These are phyloP conservation scores for Exophiala lecanii-corni DNA, from an alignment of 2,329 filamentous ascomycete genomes.

Conservation along the genomic window DNA sequence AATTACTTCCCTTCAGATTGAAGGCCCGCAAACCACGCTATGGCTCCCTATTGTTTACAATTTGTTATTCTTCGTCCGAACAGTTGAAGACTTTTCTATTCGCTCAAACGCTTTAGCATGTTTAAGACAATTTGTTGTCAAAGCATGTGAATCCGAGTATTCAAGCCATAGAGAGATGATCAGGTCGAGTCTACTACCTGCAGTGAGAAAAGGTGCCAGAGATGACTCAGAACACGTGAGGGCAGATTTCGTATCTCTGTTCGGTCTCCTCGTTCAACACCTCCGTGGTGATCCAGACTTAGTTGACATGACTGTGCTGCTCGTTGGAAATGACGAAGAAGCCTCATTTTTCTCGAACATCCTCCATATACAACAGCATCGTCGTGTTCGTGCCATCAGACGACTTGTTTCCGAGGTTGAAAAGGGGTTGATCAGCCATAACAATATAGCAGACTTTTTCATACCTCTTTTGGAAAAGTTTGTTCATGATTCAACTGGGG, in stretches of 20 bases:
- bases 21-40: slow-evolving; percentile 58
- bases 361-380: slow-evolving; percentile 80
- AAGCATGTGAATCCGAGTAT: slow-evolving; percentile 44
- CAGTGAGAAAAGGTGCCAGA: slow-evolving; percentile 69
- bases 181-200: slow-evolving; percentile 63
- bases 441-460: slow-evolving; percentile 80
- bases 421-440: slow-evolving; percentile 62
- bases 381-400: slow-evolving; percentile 77
- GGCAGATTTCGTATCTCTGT: slow-evolving; percentile 71
- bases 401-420: slow-evolving; percentile 66
- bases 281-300: slow-evolving; percentile 68
- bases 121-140: slow-evolving; percentile 71
- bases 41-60: slow-evolving; percentile 90
- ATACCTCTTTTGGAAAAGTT: slow-evolving; percentile 92
- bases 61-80: slow-evolving; percentile 77
- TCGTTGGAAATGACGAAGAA: slow-evolving; percentile 69
- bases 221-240: slow-evolving; percentile 80
- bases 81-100: slow-evolving; percentile 84
- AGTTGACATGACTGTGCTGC: slow-evolving; percentile 66
- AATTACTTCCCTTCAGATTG: slow-evolving; percentile 61
- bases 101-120: slow-evolving; percentile 76
- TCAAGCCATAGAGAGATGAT: slow-evolving; percentile 55
- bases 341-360: slow-evolving; percentile 90
- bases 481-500: slow-evolving; percentile 75
- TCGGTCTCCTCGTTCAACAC: slow-evolving; percentile 70